These are phyloP conservation scores for Lentinula novae-zelandiae DNA, from an alignment of 1,284 basidiomycete species.

Conservation along the genomic window DNA sequence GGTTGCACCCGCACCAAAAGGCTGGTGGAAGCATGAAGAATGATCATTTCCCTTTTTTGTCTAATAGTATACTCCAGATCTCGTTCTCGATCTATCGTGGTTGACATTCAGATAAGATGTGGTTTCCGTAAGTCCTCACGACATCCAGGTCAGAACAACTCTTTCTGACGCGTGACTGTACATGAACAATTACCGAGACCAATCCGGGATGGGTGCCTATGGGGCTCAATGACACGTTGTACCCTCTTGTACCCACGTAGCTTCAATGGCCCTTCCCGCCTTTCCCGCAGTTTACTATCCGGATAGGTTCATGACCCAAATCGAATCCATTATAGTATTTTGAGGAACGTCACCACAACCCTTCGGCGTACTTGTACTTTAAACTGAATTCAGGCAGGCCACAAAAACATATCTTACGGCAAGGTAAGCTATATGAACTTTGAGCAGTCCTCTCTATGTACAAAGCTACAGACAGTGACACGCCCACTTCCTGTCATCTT, in stretches of 20 bases:
- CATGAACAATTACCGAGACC: neutral
- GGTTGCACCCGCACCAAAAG: neutral
- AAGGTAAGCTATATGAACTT: too few relatives aligned
- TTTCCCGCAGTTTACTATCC: neutral
- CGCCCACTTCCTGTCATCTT: too few relatives aligned
- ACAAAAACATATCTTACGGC: too few relatives aligned
- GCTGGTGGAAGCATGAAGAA: too few relatives aligned
- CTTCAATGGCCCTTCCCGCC: neutral
- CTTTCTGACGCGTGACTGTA: neutral
- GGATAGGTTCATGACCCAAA: too few relatives aligned
- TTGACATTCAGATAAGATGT: neutral
- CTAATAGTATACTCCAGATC: neutral
- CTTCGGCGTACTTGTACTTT: neutral
- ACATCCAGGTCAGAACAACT: neutral
- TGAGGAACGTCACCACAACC: neutral
- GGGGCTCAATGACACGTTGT: too few relatives aligned
- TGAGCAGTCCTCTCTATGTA: too few relatives aligned
- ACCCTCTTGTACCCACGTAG: neutral
- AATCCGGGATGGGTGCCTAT: too few relatives aligned
- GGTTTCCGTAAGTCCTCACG: neutral
- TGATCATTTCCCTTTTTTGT: neutral
- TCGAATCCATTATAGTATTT: too few relatives aligned
- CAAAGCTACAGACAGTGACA: too few relatives aligned
- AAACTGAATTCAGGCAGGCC: too few relatives aligned
- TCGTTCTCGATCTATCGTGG: neutral